Percentiles rank a stretch among this genome's conserved stretches.
Evolutionary conservation across 2,329 filamentous ascomycete genomes (phyloP).

Genomic region (Drechslerella coelobrocha): DNA sequence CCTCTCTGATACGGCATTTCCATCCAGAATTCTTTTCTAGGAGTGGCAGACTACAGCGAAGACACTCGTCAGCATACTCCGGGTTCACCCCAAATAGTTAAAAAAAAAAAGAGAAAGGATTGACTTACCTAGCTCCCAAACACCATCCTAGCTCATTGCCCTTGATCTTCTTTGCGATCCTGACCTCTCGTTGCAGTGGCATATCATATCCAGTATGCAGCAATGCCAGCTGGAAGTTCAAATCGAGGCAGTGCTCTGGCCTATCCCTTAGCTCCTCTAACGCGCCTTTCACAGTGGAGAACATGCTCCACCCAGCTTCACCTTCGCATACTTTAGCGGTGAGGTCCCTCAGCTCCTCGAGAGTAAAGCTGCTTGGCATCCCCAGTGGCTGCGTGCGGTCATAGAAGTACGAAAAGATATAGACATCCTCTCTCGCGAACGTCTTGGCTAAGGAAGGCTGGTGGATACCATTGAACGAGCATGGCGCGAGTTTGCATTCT

Average conservation of each 20-base stretch:
- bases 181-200: constrained; percentile 93
- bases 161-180: constrained; percentile 98
- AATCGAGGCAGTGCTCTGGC: constrained; percentile 89
- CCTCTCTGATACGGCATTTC: constrained; percentile 83
- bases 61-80: constrained; percentile 52
- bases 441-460: constrained; percentile 92
- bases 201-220: constrained; percentile 97
- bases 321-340: constrained; percentile 76
- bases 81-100: background rate
- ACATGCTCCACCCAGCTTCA: constrained; percentile 77
- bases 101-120: background rate
- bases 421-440: constrained; percentile 87
- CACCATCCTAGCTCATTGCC: constrained; percentile 97
- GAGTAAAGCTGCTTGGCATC: constrained; percentile 97
- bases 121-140: constrained; percentile 84
- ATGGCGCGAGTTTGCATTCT: constrained; percentile 82
- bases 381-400: constrained; percentile 92
- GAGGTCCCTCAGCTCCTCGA: constrained; percentile 86
- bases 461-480: constrained; percentile 97
- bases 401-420: constrained; percentile 97
- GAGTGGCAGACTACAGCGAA: constrained; percentile 75
- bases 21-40: constrained; percentile 80
- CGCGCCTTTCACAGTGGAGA: constrained; percentile 76
- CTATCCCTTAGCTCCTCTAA: constrained; percentile 79
- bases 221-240: constrained; percentile 94